Evolutionary conservation across 176 grass and related monocot genomes (phyloP).

Genomic region (Pharus latifolius): DNA sequence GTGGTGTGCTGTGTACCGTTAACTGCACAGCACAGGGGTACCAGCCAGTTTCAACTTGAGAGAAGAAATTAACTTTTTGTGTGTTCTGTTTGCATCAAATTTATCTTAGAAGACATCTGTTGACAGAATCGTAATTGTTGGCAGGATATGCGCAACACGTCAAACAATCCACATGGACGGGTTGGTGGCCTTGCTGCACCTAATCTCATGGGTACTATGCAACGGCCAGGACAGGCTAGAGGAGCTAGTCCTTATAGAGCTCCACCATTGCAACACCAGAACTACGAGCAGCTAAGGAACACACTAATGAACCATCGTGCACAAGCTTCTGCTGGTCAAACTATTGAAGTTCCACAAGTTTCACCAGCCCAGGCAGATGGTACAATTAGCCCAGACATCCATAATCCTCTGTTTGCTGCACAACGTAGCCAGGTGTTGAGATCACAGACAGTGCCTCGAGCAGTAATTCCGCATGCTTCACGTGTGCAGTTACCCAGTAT

Average conservation of each 20-base stretch:
- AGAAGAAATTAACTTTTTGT: background rate
- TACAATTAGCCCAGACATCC: background rate
- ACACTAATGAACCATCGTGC: slow-evolving; percentile 4
- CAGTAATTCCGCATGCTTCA: background rate
- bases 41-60: background rate
- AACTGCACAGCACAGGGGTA: background rate
- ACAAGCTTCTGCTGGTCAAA: background rate
- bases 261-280: background rate
- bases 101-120: slow-evolving; percentile 4
- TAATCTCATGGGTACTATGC: background rate
- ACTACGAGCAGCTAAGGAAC: background rate
- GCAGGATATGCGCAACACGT: slow-evolving; percentile 25
- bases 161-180: slow-evolving; percentile 8
- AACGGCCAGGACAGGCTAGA: slow-evolving; percentile 23
- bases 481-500: background rate
- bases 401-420: background rate
- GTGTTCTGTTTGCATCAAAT: background rate
- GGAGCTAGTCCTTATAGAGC: slow-evolving; percentile 25
- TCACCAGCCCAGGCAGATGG: background rate
- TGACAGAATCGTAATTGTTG: slow-evolving; percentile 18
- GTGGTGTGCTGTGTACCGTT: slow-evolving; percentile 7
- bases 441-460: background rate
- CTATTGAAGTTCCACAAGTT: background rate
- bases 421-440: slow-evolving; percentile 15
- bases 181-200: slow-evolving; percentile 10